These are phyloP conservation scores for Lasiosphaeria miniovina DNA, from an alignment of 495 filamentous ascomycete genomes.

Conservation along the genomic window DNA sequence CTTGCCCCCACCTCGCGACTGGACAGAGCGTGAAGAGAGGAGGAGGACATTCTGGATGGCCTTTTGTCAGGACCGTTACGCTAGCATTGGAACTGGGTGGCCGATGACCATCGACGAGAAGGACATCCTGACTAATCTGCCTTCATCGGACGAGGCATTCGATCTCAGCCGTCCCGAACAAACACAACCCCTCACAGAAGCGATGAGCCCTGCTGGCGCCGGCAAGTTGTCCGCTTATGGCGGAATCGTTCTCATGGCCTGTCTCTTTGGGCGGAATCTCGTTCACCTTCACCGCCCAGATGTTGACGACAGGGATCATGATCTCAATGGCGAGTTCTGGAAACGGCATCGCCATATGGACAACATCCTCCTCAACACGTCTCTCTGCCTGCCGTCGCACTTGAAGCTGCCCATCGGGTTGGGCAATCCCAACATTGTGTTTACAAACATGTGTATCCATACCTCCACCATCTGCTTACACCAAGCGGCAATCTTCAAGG, in stretches of 20 bases:
- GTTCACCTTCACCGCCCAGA: slow-evolving; percentile 90
- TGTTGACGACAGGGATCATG: slow-evolving; percentile 75
- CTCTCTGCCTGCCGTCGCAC: slow-evolving; percentile 76
- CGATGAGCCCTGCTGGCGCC: slow-evolving; percentile 68
- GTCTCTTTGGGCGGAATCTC: slow-evolving; percentile 90
- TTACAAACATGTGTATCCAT: slow-evolving; percentile 95
- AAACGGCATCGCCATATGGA: slow-evolving; percentile 87
- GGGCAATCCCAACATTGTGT: slow-evolving; percentile 80
- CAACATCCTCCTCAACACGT: slow-evolving; percentile 82
- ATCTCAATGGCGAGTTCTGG: slow-evolving; percentile 95
- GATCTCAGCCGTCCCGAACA: slow-evolving; percentile 70
- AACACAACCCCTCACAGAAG: slow-evolving; percentile 65
- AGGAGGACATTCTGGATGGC: slow-evolving; percentile 92
- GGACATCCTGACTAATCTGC: slow-evolving; percentile 86
- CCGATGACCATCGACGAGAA: slow-evolving; percentile 90
- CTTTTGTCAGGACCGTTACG: slow-evolving; percentile 86
- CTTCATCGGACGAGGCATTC: slow-evolving; percentile 82
- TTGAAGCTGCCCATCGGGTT: slow-evolving; percentile 78
- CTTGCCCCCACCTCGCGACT: slow-evolving; percentile 79
- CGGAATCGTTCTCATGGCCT: slow-evolving; percentile 78
- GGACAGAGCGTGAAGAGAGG: slow-evolving; percentile 90
- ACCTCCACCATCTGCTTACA: slow-evolving; percentile 96
- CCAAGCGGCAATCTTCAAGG: slow-evolving; percentile 96
- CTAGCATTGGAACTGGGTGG: slow-evolving; percentile 97
- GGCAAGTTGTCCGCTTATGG: slow-evolving; percentile 72